Conservation (phyloP, 305 asterid species). For the Fraxinus greggii region DNA sequence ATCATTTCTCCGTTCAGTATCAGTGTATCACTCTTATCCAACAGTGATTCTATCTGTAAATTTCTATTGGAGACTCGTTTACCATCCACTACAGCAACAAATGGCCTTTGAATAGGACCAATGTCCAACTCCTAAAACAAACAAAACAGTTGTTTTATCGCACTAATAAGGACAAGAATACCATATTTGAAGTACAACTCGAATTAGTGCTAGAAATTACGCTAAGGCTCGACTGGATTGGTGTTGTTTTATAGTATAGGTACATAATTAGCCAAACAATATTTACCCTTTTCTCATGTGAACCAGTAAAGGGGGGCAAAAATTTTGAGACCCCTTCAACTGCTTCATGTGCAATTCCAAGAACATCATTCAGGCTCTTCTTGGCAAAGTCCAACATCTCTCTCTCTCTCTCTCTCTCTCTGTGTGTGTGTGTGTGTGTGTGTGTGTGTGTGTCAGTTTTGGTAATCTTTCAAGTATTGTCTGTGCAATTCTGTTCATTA, state of each 20-base stretch:
- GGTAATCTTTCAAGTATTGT: neutral
- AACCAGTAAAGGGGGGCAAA: neutral
- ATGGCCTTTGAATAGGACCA: neutral
- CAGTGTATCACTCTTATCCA: neutral
- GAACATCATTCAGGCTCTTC: neutral
- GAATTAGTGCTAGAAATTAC: too few species aligned
- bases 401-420: neutral
- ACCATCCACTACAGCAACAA: neutral
- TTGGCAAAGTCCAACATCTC: neutral
- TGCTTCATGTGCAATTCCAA: neutral
- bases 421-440: too few species aligned
- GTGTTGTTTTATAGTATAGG: too few species aligned
- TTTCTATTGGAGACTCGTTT: neutral
- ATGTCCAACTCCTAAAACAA: neutral
- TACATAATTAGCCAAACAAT: neutral
- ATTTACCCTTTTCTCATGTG: neutral
- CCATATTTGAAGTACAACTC: too few species aligned
- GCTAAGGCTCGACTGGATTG: too few species aligned
- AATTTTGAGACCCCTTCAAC: neutral
- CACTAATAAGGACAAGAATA: too few species aligned
- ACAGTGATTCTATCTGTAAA: neutral
- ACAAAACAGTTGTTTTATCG: neutral
- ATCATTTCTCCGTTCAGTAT: neutral
- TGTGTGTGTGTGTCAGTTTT: neutral
- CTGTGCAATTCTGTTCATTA: neutral